These are phyloP conservation scores for Coemansia sp. DNA, from an alignment of 192 early-diverging fungal species.

Conservation along the genomic window DNA sequence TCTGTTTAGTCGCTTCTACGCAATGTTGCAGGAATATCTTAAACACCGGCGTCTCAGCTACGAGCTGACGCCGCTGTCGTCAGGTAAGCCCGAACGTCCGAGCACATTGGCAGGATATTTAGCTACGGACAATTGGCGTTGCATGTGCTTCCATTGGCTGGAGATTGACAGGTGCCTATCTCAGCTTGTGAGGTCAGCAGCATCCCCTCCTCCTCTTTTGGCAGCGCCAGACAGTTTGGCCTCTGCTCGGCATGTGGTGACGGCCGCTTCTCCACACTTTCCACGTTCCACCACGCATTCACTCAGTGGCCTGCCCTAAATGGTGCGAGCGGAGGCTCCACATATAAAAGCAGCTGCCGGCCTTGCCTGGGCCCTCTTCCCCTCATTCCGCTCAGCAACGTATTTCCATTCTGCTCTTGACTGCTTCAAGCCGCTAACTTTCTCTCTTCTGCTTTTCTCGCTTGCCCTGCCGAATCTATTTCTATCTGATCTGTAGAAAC, in stretches of 20 bases:
- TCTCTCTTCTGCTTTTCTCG: not conserved
- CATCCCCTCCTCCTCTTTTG: slow-evolving; percentile 9
- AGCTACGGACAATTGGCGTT: slow-evolving; percentile 4
- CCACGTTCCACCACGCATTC: not conserved
- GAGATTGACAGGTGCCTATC: slow-evolving; percentile 10
- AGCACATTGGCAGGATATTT: slow-evolving; percentile 5
- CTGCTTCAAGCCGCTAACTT: not conserved
- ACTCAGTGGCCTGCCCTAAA: not conserved
- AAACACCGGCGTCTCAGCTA: slow-evolving; percentile 26
- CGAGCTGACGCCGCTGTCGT: slow-evolving; percentile 22
- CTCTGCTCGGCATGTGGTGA: not conserved
- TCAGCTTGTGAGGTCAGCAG: slow-evolving; percentile 1
- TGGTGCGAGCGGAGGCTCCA: not conserved
- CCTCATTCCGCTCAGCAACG: not conserved
- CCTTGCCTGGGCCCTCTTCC: not conserved
- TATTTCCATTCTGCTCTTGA: not conserved
- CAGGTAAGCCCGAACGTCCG: slow-evolving; percentile 15
- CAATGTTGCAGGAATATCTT: slow-evolving; percentile 4
- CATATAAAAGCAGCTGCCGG: not conserved
- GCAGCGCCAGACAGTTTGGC: not conserved
- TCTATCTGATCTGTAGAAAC: slow-evolving; percentile 16
- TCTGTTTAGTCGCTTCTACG: not conserved
- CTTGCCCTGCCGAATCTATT: not conserved
- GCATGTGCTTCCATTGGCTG: slow-evolving; percentile 3
- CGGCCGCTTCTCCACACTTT: not conserved